Conservation (phyloP, 108 stramenopile genomes). For the Parietichytrium sp. region DNA sequence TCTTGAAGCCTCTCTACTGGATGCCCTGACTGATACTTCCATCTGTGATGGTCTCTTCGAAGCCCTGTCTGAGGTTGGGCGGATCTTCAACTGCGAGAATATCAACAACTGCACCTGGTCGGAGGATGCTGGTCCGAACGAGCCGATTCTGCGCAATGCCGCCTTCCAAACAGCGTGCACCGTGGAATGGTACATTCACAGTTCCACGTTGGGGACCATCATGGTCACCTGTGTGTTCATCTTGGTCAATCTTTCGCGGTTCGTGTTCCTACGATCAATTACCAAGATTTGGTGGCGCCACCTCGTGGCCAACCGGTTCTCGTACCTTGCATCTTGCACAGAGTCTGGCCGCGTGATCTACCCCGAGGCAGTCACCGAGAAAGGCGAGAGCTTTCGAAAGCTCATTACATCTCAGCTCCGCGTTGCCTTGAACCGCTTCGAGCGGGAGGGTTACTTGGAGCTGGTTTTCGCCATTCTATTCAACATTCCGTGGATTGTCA, state of each 20-base stretch:
- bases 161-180: slow-evolving; percentile 6
- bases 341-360: background rate
- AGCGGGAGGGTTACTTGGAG: background rate
- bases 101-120: background rate
- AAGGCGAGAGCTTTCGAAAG: slow-evolving; percentile 18
- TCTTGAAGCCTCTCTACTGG: too few species aligned
- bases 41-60: too few species aligned
- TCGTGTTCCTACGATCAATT: background rate
- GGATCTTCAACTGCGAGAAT: background rate
- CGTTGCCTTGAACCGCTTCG: background rate
- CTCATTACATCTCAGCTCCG: slow-evolving; percentile 16
- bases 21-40: too few species aligned
- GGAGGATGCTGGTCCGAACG: background rate
- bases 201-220: background rate
- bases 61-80: background rate
- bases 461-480: background rate
- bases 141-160: background rate
- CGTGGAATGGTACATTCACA: background rate
- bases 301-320: background rate
- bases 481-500: slow-evolving; percentile 24
- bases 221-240: background rate
- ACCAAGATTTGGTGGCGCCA: slow-evolving; percentile 31
- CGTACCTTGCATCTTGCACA: background rate
- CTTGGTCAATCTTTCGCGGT: background rate
- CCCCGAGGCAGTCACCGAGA: slow-evolving; percentile 27